phyloP scores from a whole-genome alignment of 768 basidiomycete species.

The Termitomyces sp. region DNA sequence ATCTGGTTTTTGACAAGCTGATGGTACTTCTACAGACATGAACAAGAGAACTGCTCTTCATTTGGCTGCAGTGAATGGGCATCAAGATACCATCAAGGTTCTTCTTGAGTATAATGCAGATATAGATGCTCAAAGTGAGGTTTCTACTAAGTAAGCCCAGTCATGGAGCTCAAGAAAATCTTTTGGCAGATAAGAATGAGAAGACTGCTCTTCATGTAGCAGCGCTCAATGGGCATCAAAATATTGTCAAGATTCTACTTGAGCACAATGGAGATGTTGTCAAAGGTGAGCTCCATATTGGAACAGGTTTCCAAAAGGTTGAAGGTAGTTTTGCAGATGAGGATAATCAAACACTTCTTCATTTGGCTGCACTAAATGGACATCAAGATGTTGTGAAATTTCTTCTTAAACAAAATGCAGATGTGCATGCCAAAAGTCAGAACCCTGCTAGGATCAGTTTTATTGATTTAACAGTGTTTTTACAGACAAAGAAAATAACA shows the following conservation, averaged over 20 bases:
- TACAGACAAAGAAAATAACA: not conserved
- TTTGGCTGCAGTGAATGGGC: not conserved
- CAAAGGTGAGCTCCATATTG: no score
- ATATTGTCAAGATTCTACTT: no score
- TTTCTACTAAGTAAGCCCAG: no score
- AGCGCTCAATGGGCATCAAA: no score
- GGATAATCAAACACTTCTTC: not conserved
- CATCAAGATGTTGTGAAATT: not conserved
- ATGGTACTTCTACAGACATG: not conserved
- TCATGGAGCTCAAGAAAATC: no score
- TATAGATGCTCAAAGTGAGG: no score
- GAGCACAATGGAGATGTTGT: no score
- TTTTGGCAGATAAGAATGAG: no score
- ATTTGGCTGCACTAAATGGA: not conserved
- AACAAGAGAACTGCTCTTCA: not conserved
- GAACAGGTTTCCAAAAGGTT: no score
- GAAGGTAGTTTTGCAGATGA: not conserved
- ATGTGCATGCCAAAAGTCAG: not conserved
- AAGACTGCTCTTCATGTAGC: no score
- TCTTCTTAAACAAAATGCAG: not conserved
- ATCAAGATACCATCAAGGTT: not conserved
- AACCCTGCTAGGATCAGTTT: not conserved
- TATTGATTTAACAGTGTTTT: not conserved
- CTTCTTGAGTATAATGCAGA: not conserved
- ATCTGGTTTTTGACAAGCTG: no score